A percentile compares a stretch with the other conserved stretches of the same genome.
Conservation (phyloP, 2,329 filamentous ascomycete species). For the Colletotrichum acutatum region DNA sequence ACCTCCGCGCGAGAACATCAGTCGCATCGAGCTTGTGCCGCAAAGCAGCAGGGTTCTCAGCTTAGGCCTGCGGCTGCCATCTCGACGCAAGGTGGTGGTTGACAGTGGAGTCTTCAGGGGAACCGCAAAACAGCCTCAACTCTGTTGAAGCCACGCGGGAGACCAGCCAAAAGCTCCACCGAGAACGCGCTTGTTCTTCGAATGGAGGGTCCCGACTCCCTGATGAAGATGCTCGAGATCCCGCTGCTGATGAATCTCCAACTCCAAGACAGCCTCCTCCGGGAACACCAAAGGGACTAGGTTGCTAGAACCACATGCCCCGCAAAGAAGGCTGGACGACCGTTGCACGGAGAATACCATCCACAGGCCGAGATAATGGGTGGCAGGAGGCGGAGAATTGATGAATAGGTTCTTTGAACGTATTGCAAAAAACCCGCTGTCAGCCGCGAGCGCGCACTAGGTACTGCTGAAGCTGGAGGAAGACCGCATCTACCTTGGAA, state of each 20-base stretch:
- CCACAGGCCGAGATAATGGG: slow-evolving; percentile 12
- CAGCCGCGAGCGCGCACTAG: background rate
- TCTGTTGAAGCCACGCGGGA: slow-evolving; percentile 30
- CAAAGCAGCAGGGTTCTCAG: background rate
- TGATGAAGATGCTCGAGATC: slow-evolving; percentile 31
- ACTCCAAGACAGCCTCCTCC: slow-evolving; percentile 28
- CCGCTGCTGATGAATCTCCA: slow-evolving; percentile 31
- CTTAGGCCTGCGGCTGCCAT: slow-evolving; percentile 9
- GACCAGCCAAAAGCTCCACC: slow-evolving; percentile 25
- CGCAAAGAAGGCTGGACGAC: slow-evolving; percentile 35
- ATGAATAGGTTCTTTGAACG: background rate
- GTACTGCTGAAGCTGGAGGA: background rate
- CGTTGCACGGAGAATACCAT: slow-evolving; percentile 19
- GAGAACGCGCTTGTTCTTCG: slow-evolving; percentile 30
- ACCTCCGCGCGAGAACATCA: slow-evolving; percentile 1
- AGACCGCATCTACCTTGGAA: background rate
- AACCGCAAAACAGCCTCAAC: slow-evolving; percentile 35
- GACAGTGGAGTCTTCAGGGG: slow-evolving; percentile 27
- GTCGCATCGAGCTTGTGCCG: background rate
- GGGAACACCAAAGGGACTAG: slow-evolving; percentile 26
- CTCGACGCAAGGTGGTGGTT: slow-evolving; percentile 12
- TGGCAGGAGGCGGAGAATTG: slow-evolving; percentile 26
- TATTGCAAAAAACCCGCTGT: background rate
- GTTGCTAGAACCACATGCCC: slow-evolving; percentile 33
- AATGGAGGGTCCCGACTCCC: slow-evolving; percentile 24